Conservation (phyloP, 768 basidiomycete genomes). For the Auricularia heimuer region DNA sequence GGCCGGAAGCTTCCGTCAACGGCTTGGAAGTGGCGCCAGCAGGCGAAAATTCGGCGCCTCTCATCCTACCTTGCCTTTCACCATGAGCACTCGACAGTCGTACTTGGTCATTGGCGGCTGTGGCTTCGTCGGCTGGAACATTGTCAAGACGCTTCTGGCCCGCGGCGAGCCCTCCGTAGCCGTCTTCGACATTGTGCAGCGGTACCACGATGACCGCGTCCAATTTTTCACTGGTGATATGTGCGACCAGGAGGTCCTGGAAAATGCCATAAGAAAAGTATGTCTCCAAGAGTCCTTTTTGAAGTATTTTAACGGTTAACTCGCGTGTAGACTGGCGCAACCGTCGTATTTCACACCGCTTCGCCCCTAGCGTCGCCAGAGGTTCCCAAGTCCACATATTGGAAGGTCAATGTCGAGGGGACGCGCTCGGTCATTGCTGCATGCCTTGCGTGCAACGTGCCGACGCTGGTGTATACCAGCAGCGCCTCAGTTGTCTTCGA, state of each 20-base stretch:
- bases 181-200: constrained; percentile 87
- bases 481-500: constrained; percentile 88
- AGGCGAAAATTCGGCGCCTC: too few relatives aligned
- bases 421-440: constrained; percentile 79
- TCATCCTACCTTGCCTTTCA: too few relatives aligned
- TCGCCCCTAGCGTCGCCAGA: constrained; percentile 63
- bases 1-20: too few relatives aligned
- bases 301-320: background rate
- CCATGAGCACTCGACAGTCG: constrained; percentile 32
- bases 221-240: constrained; percentile 89
- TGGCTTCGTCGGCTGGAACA: constrained; percentile 84
- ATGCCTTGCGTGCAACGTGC: constrained; percentile 59
- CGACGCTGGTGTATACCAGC: constrained; percentile 89
- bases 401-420: constrained; percentile 90
- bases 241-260: constrained; percentile 62
- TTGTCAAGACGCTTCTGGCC: constrained; percentile 74
- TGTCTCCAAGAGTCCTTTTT: constrained; percentile 12
- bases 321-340: constrained; percentile 55
- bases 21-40: too few relatives aligned
- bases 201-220: constrained; percentile 63
- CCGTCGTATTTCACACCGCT: constrained; percentile 93
- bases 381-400: constrained; percentile 60
- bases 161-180: constrained; percentile 67
- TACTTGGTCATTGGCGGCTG: constrained; percentile 93
- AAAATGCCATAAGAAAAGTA: constrained; percentile 65